Evolutionary conservation across 148 eudicot species (phyloP), one percentile per base, ranked within the genome.

Genomic region (Mesembryanthemum crystallinum): DNA sequence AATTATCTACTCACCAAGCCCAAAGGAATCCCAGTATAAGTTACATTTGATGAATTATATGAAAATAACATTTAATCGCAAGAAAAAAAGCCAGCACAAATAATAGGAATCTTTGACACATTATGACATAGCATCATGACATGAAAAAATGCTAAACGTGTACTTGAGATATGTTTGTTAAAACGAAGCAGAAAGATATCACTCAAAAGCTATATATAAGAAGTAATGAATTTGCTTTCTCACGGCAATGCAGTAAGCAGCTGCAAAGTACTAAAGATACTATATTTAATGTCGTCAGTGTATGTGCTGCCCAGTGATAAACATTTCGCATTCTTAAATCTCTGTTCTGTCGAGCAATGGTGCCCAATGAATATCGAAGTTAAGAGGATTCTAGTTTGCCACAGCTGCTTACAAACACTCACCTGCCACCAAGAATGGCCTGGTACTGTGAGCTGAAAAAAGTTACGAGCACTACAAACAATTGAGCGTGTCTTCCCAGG

Each of bases 401-500:
- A 71, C 7, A 25, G 52, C 28, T 42, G 8, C 33, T 23, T 74
- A 45, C 52, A 61, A 62, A 35, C 57, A 67, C 75, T 81, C 82
- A 94, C 98, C 93, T 94, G 98, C 98, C 97, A 94, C 98, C 98
- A 94, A 71, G 93, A 88, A 81, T 92, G 84, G 49, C 98, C 98
- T 15, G 98, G 98, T 87, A 94, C 91, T 42, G 97, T 84, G 71
- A 92, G 80, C 83, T 94, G 98, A 80, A 94, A 94, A 85, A 94
- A 94, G 81, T 94, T 94, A 28, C 98, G 92, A 60, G 98, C 98
- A 81, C 98, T 94, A 73, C 97, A 94, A 78, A 94, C 98, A 79
- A 94, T 94, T 32, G 98, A 94, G n/a, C 97, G 96, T 37, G 98
- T 94, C 87, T 94, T 94, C 81, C 98, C 98, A 68, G 97, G 98